phyloP scores from a whole-genome alignment of 2,329 filamentous ascomycete genomes.

The Penicillium glabrum region DNA sequence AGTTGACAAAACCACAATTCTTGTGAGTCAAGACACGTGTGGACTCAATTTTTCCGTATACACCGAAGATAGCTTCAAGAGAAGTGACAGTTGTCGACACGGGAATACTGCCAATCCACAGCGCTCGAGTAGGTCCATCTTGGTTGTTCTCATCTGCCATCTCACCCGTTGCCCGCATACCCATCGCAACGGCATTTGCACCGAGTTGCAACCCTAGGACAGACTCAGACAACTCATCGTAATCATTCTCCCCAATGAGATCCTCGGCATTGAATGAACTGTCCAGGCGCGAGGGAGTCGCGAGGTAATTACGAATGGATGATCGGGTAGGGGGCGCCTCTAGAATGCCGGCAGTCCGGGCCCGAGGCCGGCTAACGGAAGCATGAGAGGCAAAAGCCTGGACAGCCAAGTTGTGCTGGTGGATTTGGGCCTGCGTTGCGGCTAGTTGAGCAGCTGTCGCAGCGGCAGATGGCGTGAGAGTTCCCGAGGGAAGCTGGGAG shows the following conservation, averaged over 20 bases:
- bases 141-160: conserved; percentile 74
- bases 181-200: conserved; percentile 50
- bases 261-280: conserved; percentile 75
- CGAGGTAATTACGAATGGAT: conserved; percentile 71
- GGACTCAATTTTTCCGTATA: conserved; percentile 88
- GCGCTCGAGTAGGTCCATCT: conserved; percentile 85
- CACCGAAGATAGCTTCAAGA: conserved; percentile 88
- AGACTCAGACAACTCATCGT: conserved; percentile 76
- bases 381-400: conserved; percentile 88
- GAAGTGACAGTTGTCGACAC: conserved; percentile 96
- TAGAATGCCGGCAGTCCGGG: conserved; percentile 85
- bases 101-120: conserved; percentile 97
- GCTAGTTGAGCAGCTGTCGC: conserved; percentile 59
- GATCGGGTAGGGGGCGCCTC: conserved; percentile 69
- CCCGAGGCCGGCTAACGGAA: conserved; percentile 77
- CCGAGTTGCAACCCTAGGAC: conserved; percentile 75
- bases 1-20: conserved; percentile 99
- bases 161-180: conserved; percentile 64
- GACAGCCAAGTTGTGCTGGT: conserved; percentile 88
- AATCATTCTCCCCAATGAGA: conserved; percentile 73
- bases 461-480: conserved; percentile 59
- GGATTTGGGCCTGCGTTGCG: conserved; percentile 67
- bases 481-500: conserved; percentile 58
- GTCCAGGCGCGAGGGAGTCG: conserved; percentile 73
- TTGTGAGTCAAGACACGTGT: conserved; percentile 95